Base-by-base conservation (phyloP, 169 alveolate species). In the Plasmodium blacklocki region DNA sequence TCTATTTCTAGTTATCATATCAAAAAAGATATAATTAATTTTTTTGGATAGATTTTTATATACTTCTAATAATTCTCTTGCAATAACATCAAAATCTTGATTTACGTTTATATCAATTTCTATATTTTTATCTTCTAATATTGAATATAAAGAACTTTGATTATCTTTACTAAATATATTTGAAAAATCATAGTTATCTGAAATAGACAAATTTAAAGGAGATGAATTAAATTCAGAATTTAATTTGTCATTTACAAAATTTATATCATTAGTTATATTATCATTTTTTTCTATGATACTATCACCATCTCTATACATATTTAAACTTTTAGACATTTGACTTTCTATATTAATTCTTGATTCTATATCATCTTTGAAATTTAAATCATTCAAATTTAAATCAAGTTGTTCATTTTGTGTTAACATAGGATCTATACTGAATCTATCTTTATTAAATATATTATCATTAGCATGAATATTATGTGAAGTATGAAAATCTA, bases 1-100 rank as follows among this genome's bases (percentile, higher is more conserved):
- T 43, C 63, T 59, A 83, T 68, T 68, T 72, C 70, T 83, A 15
- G 83, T 83, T 15, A 83, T 83, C 49, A 83, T 45, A 21, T 83
- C 91, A 58, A 83, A 83, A 68, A 83, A 83, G 6, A 83, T 68
- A 50, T 83, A 83, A 60, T 83, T 83, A 39, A 83, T 68, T 83
- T 83, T 67, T 50, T 60, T 83, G 5, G 91, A 83, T 68, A 83
- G 70, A 7, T 68, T 83, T 60, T 83, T 83, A 49, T 83, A 83
- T 21, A 56, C 83, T 26, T 83, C 91, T 23, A 83, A 63, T 49
- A 83, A 68, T 49, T 83, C 91, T 50, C 70, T 83, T 70, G 76
- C 83, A 54, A 83, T 68, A 19, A 67, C 56, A 49, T 83, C 91
- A 83, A 83, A 83, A 66, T 83, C 85, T 50, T 83, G 91, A 32